These are phyloP conservation scores for Galeopsis tetrahit DNA, from an alignment of 257 asterid genomes.

Conservation along the genomic window DNA sequence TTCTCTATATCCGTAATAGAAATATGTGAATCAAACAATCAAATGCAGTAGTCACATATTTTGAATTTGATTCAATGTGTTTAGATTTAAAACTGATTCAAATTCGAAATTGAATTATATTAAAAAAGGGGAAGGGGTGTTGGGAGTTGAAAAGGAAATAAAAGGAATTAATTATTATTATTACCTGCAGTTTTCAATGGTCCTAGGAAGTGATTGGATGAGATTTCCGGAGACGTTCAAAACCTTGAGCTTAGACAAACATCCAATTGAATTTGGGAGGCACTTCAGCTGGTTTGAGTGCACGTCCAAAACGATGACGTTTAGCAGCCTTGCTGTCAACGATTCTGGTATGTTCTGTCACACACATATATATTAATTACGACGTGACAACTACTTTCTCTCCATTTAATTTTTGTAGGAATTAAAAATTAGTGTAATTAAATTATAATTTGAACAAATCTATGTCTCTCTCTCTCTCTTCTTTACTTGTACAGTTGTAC, in stretches of 20 bases:
- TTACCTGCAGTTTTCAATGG: slow-evolving; percentile 85
- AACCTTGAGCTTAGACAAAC: slow-evolving; percentile 75
- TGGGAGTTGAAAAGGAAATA: too few species aligned
- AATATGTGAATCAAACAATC: too few species aligned
- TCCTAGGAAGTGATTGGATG: slow-evolving; percentile 65
- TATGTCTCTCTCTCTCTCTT: background rate
- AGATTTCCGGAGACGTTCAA: slow-evolving; percentile 81
- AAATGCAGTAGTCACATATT: too few species aligned
- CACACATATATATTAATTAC: background rate
- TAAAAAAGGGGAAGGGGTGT: too few species aligned
- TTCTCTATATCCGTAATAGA: too few species aligned
- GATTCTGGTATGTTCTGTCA: slow-evolving; percentile 87
- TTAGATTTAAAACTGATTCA: too few species aligned
- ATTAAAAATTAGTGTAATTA: background rate
- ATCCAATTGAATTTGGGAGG: slow-evolving; percentile 90
- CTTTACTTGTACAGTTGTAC: too few species aligned
- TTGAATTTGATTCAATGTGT: too few species aligned
- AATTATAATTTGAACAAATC: too few species aligned
- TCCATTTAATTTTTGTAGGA: background rate
- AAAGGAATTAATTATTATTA: too few species aligned
- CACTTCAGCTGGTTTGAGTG: slow-evolving; percentile 78
- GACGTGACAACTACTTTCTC: slow-evolving; percentile 10
- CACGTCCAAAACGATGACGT: slow-evolving; percentile 67
- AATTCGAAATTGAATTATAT: too few species aligned
- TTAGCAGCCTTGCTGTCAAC: slow-evolving; percentile 72